Evolutionary conservation across 306 rosid genomes (phyloP).

Genomic region (Senna tora): DNA sequence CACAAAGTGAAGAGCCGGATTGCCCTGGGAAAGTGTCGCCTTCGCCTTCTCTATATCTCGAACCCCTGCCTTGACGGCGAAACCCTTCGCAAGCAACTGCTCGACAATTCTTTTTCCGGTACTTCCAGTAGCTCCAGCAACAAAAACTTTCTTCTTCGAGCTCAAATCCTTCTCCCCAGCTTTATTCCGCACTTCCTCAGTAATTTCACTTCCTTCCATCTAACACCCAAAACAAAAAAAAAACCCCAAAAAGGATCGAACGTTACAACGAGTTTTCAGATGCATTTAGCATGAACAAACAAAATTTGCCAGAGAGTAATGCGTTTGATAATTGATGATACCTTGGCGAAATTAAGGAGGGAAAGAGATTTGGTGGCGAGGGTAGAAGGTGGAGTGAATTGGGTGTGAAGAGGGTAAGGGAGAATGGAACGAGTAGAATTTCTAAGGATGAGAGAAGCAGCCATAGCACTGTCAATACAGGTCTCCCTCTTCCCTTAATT

Average conservation of each 20-base stretch:
- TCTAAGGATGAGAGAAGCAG: conserved; percentile 49
- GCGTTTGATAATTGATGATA: conserved; percentile 22
- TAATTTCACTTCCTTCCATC: conserved; percentile 78
- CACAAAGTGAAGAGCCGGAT: conserved; percentile 83
- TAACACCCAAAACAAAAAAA: conserved; percentile 37
- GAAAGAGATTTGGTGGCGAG: conserved; percentile 42
- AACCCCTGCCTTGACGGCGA: conserved; percentile 87
- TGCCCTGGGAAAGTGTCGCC: conserved; percentile 51
- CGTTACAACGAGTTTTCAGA: background rate
- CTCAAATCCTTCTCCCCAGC: conserved; percentile 34
- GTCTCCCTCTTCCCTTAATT: conserved; percentile 19
- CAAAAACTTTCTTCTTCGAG: conserved; percentile 74
- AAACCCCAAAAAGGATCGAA: background rate
- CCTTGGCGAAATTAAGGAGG: conserved; percentile 55
- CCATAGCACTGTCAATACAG: conserved; percentile 47
- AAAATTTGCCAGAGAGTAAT: background rate
- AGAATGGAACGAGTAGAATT: conserved; percentile 35
- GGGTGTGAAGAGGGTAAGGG: conserved; percentile 4
- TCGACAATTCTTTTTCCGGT: conserved; percentile 89
- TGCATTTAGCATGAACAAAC: background rate
- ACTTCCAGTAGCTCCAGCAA: conserved; percentile 94
- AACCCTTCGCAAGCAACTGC: conserved; percentile 87
- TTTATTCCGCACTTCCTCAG: conserved; percentile 48
- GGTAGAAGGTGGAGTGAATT: conserved; percentile 32
- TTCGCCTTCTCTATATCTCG: conserved; percentile 82